Percentiles rank a stretch among this genome's conserved stretches.
Conservation (phyloP, 495 filamentous ascomycete species). For the Talaromyces ruber region DNA sequence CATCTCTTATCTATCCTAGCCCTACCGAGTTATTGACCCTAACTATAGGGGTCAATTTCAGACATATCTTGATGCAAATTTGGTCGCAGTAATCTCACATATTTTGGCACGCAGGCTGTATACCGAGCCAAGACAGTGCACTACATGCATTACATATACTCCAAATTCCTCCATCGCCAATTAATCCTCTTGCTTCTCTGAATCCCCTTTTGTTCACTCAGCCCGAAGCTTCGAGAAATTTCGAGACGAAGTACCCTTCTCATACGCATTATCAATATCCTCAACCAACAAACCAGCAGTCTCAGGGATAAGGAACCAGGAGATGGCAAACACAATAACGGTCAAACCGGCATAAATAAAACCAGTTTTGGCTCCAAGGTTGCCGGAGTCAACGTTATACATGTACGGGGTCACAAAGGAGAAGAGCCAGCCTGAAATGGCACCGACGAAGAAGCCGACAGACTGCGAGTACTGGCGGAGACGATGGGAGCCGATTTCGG, state of each 20-base stretch:
- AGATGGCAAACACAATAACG: conserved; percentile 8
- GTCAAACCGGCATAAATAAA: conserved; percentile 11
- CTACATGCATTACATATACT: too few relatives aligned
- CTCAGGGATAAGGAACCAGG: conserved; percentile 9
- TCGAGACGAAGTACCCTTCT: background rate
- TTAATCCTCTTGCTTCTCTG: too few relatives aligned
- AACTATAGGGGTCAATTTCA: too few relatives aligned
- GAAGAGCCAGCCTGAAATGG: conserved; percentile 7
- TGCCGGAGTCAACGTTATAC: conserved; percentile 13
- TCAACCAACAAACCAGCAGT: conserved; percentile 10
- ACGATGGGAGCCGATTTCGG: conserved; percentile 11
- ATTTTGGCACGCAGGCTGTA: too few relatives aligned
- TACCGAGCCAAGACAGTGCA: too few relatives aligned
- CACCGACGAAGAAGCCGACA: conserved; percentile 8
- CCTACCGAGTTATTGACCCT: background rate
- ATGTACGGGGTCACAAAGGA: conserved; percentile 13
- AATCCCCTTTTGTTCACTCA: background rate
- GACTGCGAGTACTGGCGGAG: conserved; percentile 12
- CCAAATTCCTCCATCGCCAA: too few relatives aligned
- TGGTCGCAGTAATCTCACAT: too few relatives aligned
- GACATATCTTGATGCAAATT: too few relatives aligned
- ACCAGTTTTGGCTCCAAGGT: conserved; percentile 11
- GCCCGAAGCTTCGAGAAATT: background rate
- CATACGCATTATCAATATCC: conserved; percentile 12
- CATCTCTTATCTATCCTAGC: background rate